A percentile compares a stretch with the other conserved stretches of the same genome.
Conservation (phyloP, 441 rosid species). For the Corymbia calophylla region DNA sequence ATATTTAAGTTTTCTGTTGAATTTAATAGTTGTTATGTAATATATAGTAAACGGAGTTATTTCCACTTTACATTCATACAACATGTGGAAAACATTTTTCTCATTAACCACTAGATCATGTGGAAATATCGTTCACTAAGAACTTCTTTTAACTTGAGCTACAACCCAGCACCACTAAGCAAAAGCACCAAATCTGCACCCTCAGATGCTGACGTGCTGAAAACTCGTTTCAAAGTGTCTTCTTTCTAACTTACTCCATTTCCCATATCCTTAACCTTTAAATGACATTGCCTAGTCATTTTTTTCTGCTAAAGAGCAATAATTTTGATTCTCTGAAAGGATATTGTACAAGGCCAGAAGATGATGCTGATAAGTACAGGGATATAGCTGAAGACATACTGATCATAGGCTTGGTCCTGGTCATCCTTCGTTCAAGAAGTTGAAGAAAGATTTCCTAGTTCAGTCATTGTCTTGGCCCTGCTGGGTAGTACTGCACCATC, state of each 20-base stretch:
- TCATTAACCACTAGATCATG: too few relatives aligned
- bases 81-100: background rate
- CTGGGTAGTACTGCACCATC: fast-evolving
- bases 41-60: background rate
- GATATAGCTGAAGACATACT: background rate
- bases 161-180: too few relatives aligned
- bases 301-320: background rate
- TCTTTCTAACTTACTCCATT: background rate
- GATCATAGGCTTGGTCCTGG: background rate
- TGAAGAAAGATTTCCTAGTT: background rate
- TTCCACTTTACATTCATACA: background rate
- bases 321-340: background rate
- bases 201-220: too few relatives aligned
- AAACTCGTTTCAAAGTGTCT: too few relatives aligned
- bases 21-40: background rate
- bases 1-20: background rate
- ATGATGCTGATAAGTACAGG: background rate
- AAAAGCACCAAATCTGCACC: too few relatives aligned
- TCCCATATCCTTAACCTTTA: background rate
- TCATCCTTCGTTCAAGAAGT: background rate
- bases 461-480: background rate
- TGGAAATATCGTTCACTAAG: too few relatives aligned
- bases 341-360: background rate
- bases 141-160: too few relatives aligned
- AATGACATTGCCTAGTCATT: background rate